A percentile compares a stretch with the other conserved stretches of the same genome.
Evolutionary conservation across 1,139 yeast genomes (phyloP).

Genomic region (Suhomyces maxii): DNA sequence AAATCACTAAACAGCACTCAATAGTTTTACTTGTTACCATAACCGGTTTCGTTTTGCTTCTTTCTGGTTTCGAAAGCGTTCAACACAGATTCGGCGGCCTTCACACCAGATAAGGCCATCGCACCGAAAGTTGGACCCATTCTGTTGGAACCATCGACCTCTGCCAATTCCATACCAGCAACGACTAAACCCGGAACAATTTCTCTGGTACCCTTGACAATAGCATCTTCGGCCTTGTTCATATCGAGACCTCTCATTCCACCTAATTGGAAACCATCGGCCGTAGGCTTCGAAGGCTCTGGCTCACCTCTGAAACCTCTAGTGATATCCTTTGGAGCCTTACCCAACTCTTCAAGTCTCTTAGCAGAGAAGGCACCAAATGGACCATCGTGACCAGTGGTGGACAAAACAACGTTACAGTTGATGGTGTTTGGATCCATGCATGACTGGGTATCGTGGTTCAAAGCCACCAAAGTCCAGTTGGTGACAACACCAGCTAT

Average conservation of each 20-base stretch:
- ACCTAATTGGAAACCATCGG: constrained; percentile 51
- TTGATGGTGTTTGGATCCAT: constrained; percentile 86
- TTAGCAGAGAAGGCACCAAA: constrained; percentile 79
- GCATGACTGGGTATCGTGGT: constrained; percentile 76
- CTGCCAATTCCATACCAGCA: constrained; percentile 82
- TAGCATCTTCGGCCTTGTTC: constrained; percentile 77
- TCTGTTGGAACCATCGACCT: constrained; percentile 74
- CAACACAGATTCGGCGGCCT: constrained; percentile 67
- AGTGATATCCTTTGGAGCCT: constrained; percentile 25
- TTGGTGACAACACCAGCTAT: constrained; percentile 82
- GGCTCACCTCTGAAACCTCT: constrained; percentile 17
- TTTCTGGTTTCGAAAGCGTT: constrained; percentile 51
- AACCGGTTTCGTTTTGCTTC: constrained; percentile 34
- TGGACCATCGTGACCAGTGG: constrained; percentile 84
- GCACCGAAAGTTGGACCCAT: constrained; percentile 89
- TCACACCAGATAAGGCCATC: constrained; percentile 74
- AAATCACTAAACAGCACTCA: no score
- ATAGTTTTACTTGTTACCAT: constrained; percentile 9
- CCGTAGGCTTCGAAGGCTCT: constrained; percentile 17
- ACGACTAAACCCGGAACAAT: constrained; percentile 71
- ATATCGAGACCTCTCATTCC: constrained; percentile 82
- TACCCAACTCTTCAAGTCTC: constrained; percentile 38
- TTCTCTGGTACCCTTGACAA: constrained; percentile 70
- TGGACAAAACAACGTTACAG: constrained; percentile 66
- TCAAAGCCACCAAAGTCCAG: constrained; percentile 77